Evolutionary conservation across 352 stramenopile species (phyloP).

Genomic region (Phytophthora syringae): DNA sequence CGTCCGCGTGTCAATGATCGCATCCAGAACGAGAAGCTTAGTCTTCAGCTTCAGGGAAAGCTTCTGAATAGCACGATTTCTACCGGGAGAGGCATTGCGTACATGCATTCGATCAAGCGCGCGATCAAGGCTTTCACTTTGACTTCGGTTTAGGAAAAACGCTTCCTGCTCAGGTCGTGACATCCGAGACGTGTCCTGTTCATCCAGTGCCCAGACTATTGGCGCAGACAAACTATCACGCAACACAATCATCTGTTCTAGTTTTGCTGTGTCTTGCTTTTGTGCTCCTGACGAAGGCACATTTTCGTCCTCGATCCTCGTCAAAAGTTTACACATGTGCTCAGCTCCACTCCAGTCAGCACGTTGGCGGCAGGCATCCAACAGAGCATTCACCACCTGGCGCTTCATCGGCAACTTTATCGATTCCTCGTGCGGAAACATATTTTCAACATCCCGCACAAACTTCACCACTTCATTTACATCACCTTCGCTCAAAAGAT

Average conservation of each 20-base stretch:
- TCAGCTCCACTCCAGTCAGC: slow-evolving; percentile 48
- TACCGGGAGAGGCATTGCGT: background rate
- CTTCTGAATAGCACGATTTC: slow-evolving; percentile 17
- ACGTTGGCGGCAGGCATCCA: slow-evolving; percentile 57
- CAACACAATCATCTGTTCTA: slow-evolving; percentile 23
- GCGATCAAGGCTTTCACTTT: slow-evolving; percentile 32
- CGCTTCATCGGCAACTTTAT: slow-evolving; percentile 25
- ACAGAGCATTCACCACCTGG: slow-evolving; percentile 44
- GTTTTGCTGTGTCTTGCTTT: slow-evolving; percentile 7
- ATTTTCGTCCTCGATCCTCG: slow-evolving; percentile 3
- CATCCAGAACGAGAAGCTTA: slow-evolving; percentile 43
- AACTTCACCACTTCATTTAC: slow-evolving; percentile 35
- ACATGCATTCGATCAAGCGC: slow-evolving; percentile 21
- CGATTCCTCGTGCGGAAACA: slow-evolving; percentile 9
- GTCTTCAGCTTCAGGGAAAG: slow-evolving; percentile 34
- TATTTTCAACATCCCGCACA: slow-evolving; percentile 25
- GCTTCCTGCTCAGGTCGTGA: slow-evolving; percentile 15
- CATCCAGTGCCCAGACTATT: slow-evolving; percentile 30
- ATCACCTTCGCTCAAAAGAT: slow-evolving; percentile 50
- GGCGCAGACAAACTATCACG: slow-evolving; percentile 23
- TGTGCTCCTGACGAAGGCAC: background rate
- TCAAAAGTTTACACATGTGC: slow-evolving; percentile 14
- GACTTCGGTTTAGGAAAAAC: slow-evolving; percentile 24
- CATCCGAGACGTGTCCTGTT: slow-evolving; percentile 33
- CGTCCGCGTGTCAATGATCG: slow-evolving; percentile 30